A percentile compares a stretch with the other conserved stretches of the same genome.
Evolutionary conservation across 345 rosid species (phyloP).

Genomic region (Eucalyptus pauciflora): DNA sequence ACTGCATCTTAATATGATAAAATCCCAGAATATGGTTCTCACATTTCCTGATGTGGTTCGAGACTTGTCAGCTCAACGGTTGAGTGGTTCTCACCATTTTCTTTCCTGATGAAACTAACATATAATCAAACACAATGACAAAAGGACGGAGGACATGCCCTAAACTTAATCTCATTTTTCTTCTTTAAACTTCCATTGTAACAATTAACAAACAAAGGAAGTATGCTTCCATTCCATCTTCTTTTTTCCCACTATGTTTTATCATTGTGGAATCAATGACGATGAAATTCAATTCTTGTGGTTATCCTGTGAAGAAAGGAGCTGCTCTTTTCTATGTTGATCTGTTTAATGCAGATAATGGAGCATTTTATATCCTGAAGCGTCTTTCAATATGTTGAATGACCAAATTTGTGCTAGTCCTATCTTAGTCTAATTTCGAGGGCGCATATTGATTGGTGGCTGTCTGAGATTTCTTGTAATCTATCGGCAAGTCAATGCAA

Average conservation of each 20-base stretch:
- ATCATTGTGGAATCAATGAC: background rate
- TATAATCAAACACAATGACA: background rate
- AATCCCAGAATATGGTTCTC: background rate
- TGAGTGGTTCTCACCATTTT: background rate
- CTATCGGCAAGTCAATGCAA: background rate
- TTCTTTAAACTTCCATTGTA: background rate
- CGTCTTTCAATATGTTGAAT: background rate
- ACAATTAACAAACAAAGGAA: background rate
- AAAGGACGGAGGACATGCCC: background rate
- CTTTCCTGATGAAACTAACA: background rate
- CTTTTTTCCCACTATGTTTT: background rate
- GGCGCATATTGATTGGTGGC: background rate
- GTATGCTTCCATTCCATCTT: background rate
- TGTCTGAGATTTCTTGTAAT: background rate
- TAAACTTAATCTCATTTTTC: background rate
- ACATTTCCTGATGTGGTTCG: background rate
- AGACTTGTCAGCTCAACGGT: background rate
- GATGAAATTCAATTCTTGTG: background rate
- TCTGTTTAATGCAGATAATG: background rate
- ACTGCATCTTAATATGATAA: background rate
- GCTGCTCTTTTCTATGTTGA: background rate
- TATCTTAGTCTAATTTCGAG: background rate
- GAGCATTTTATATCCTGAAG: background rate
- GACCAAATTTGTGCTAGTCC: background rate
- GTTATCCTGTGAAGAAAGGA: background rate